Evolutionary conservation across 108 stramenopile genomes (phyloP), one percentile per base, ranked within the genome.

Genomic region (Pseudonitzschia delicatissima): DNA sequence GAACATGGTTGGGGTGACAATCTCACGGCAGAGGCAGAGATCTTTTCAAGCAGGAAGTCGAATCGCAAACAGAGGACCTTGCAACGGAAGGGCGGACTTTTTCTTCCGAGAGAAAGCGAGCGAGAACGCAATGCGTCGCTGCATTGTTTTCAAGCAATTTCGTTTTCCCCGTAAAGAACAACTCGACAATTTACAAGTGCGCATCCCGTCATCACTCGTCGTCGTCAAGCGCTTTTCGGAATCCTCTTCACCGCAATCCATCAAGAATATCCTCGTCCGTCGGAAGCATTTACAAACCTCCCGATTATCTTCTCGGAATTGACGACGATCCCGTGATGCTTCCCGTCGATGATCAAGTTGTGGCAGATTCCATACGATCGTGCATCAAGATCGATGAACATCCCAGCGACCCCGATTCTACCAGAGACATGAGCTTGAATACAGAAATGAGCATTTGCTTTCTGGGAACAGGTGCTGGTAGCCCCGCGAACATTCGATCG

Each of bases 391-490:
- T 33, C 37, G 26, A 61, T 6, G 60, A 61, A 0, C 3, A 27
- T 35, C 9, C 20, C n/a, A 61, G n/a, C 37, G 55, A 33, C 25
- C 75, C 20, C n/a, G 6, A 21, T 23, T n/a, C n/a, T n/a, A n/a
- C n/a, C n/a, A n/a, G n/a, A n/a, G 47, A 48, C 21, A 31, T 12
- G 11, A 12, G 53, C 17, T 23, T 34, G 25, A 60, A 74, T 40
- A 74, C 82, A 18, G 83, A 67, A 21, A 83, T 92, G 72, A 68
- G 69, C 25, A 29, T 92, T 3, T 67, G 78, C 18, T 90, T 93
- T 69, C 60, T 93, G 33, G 92, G 92, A 35, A 93, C 92, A 12
- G 79, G 85, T 23, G 85, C 85, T 6, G 85, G 87, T 11, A 48
- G 68, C 21, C 76, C 87, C 8, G 73, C 79, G 0, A 71, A 44